Percentiles rank a stretch among this genome's conserved stretches.
Evolutionary conservation across 2,329 filamentous ascomycete species (phyloP).

Genomic region (Arthroderma sp.): DNA sequence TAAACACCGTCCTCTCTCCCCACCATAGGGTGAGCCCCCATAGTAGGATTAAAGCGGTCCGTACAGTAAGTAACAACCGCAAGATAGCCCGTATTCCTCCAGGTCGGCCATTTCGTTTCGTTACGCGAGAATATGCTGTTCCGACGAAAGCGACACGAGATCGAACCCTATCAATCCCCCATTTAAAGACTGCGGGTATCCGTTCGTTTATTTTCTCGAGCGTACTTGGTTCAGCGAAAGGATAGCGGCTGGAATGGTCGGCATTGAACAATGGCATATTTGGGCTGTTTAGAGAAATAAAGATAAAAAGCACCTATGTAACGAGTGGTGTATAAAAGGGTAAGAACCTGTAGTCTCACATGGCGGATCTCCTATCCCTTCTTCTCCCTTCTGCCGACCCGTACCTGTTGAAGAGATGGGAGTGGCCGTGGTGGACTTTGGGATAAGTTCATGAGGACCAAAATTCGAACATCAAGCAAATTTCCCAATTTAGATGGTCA

Average conservation of each 20-base stretch:
- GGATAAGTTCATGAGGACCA: too few relatives aligned
- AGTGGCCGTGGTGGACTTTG: background rate
- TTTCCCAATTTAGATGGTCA: too few relatives aligned
- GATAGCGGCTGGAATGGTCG: conserved; percentile 10
- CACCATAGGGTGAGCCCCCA: conserved; percentile 73
- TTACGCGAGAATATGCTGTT: conserved; percentile 11
- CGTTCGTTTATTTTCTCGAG: conserved; percentile 1
- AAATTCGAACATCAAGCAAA: too few relatives aligned
- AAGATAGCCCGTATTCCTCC: conserved; percentile 13
- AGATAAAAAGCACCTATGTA: background rate
- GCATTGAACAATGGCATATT: conserved; percentile 4
- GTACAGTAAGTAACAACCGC: conserved; percentile 32
- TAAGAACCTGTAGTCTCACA: background rate
- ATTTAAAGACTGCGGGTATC: conserved; percentile 2
- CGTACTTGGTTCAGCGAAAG: conserved; percentile 12
- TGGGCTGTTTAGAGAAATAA: background rate
- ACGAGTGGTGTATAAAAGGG: background rate
- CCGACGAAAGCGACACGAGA: background rate
- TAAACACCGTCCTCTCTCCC: conserved; percentile 73
- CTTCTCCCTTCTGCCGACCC: background rate
- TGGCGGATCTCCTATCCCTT: background rate
- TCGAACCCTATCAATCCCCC: background rate
- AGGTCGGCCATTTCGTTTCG: conserved; percentile 14
- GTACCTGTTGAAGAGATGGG: background rate
- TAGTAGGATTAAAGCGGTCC: conserved; percentile 54